These are phyloP conservation scores for Boletellus ananiceps DNA, from an alignment of 768 basidiomycete species.

Conservation along the genomic window DNA sequence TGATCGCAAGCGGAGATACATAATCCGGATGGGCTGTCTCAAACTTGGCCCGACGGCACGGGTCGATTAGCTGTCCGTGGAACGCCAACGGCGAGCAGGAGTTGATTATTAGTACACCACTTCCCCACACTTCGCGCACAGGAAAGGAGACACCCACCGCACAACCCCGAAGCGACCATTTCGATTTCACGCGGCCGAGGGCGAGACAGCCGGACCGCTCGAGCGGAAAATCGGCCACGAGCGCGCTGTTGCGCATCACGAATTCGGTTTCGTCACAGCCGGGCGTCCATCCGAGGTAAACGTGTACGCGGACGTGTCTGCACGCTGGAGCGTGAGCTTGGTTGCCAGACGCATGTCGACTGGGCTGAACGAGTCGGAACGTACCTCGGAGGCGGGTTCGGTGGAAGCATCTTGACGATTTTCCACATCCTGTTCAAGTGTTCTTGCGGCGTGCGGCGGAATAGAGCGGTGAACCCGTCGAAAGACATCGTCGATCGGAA, in stretches of 20 bases:
- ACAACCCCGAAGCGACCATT: constrained; percentile 25
- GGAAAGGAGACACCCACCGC: constrained; percentile 6
- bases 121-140: background rate
- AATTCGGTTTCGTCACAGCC: constrained; percentile 30
- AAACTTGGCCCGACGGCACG: constrained; percentile 16
- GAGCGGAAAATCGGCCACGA: constrained; percentile 25
- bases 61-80: constrained; percentile 18
- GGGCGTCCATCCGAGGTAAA: constrained; percentile 27
- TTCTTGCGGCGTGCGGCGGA: constrained; percentile 1
- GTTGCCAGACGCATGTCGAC: too few relatives aligned
- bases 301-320: constrained; percentile 31
- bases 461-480: too few relatives aligned
- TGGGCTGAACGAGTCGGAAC: background rate
- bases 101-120: too few relatives aligned
- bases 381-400: constrained; percentile 14
- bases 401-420: constrained; percentile 14
- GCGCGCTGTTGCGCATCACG: constrained; percentile 23
- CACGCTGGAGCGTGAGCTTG: background rate
- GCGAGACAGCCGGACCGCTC: constrained; percentile 20
- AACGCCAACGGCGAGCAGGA: background rate
- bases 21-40: constrained; percentile 22
- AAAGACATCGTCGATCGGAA: too few relatives aligned
- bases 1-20: constrained; percentile 25
- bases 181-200: constrained; percentile 14
- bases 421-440: constrained; percentile 25